A percentile compares a stretch with the other conserved stretches of the same genome.
Evolutionary conservation across 257 asterid species (phyloP).

Genomic region (Euphrasia confusa): DNA sequence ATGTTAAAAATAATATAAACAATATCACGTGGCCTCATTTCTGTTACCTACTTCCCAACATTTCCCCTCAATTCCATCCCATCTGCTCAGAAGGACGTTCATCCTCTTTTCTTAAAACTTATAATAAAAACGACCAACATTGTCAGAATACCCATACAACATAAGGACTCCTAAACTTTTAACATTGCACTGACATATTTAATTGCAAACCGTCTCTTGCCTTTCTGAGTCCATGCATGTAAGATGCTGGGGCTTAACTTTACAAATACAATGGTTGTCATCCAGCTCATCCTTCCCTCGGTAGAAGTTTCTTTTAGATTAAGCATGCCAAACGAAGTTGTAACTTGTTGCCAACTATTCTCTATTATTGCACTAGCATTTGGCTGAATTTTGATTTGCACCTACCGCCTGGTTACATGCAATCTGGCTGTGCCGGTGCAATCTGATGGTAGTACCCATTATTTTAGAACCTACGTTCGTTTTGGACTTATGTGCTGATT

Average conservation of each 20-base stretch:
- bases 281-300: not conserved
- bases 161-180: not conserved
- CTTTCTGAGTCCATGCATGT: not conserved
- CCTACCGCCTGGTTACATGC: not conserved
- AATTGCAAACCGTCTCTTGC: not conserved
- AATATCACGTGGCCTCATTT: not conserved
- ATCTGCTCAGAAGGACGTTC: not conserved
- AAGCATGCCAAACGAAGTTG: not conserved
- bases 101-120: too few relatives aligned
- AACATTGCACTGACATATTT: not conserved
- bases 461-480: not conserved
- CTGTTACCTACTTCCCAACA: not conserved
- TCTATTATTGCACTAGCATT: not conserved
- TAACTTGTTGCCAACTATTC: not conserved
- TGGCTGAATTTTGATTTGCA: not conserved
- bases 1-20: slow-evolving; percentile 3
- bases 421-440: not conserved
- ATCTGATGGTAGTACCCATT: not conserved
- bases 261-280: not conserved
- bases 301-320: not conserved
- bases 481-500: slow-evolving; percentile 1
- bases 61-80: not conserved
- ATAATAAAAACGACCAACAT: too few relatives aligned
- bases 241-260: not conserved
- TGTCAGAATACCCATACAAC: too few relatives aligned